A percentile compares a stretch with the other conserved stretches of the same genome.
Conservation (phyloP, 2,329 filamentous ascomycete species). For the Stachybotrys echinatus region DNA sequence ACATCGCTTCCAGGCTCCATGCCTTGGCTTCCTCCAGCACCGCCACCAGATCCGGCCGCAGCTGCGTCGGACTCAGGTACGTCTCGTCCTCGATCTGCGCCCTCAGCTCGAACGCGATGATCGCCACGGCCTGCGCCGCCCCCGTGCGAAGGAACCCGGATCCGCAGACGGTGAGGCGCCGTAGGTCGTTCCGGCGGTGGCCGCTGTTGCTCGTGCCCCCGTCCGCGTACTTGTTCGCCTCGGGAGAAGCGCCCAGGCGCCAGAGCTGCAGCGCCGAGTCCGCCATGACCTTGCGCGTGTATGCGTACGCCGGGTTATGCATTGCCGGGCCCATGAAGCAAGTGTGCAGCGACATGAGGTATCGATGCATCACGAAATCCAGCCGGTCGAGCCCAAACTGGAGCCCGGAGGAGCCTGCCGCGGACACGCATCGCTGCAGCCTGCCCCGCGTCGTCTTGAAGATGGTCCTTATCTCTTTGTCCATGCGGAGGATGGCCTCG, state of each 20-base stretch:
- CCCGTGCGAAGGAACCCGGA: constrained; percentile 35
- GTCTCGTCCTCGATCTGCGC: constrained; percentile 35
- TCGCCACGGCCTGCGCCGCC: constrained; percentile 25
- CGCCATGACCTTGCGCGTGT: constrained; percentile 41
- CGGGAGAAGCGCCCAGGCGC: too few relatives aligned
- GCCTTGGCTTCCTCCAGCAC: constrained; percentile 33
- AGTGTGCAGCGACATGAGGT: constrained; percentile 50
- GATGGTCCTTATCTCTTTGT: constrained; percentile 31
- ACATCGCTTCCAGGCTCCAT: constrained; percentile 35
- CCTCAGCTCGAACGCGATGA: constrained; percentile 34
- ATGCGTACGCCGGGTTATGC: constrained; percentile 40
- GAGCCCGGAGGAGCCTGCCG: constrained; percentile 14
- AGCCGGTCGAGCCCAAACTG: constrained; percentile 38
- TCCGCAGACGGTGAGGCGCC: constrained; percentile 30
- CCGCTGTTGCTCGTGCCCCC: neutral
- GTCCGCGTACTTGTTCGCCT: neutral
- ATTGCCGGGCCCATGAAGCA: constrained; percentile 39
- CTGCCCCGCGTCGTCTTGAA: constrained; percentile 35
- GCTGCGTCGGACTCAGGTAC: constrained; percentile 23
- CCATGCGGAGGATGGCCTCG: constrained; percentile 37
- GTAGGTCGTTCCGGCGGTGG: constrained; percentile 22
- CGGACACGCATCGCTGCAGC: constrained; percentile 18
- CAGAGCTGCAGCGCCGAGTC: constrained; percentile 45
- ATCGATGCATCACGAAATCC: constrained; percentile 48
- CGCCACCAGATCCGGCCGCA: constrained; percentile 34